Evolutionary conservation across 2,329 filamentous ascomycete genomes (phyloP), one percentile per base, ranked within the genome.

Genomic region (Cladophialophora exuberans): DNA sequence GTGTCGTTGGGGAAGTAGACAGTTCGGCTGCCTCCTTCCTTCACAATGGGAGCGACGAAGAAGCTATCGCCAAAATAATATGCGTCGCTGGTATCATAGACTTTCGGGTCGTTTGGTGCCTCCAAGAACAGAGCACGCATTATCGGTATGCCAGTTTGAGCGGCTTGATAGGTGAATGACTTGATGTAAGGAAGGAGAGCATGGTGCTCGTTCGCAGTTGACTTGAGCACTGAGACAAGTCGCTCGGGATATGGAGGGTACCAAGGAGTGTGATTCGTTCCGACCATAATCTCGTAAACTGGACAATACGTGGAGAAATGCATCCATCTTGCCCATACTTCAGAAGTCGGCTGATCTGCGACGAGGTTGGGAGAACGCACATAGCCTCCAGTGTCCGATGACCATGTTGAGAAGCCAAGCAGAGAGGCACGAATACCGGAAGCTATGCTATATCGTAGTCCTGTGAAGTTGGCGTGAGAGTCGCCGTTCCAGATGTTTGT

Each of bases 101-200:
- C 43, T 1, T 13, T 22, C 15, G 28, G 25, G 10, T 46, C 43
- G 1, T 33, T 20, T 1, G 43, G 43, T 5, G 43, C 25, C 22
- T 46, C 43, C 25, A 46, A 31, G 28, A 46, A 46, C 25, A 46
- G 43, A 18, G 43, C 43, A 31, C 43, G 43, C 43, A 46, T 46
- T 15, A 46, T 28, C 7, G 43, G 28, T 13, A 46, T 31, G 17
- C 43, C 43, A 9, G 43, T 46, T 18, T 31, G 30, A 13, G 15
- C 33, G 15, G 43, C 43, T 31, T 46, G 43, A n/a, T 46, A 46
- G 15, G 43, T 46, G 26, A 46, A 35, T 10, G 43, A 46, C 18
- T 46, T 46, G 43, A 46, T 46, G 43, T 46, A 46, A 2, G 43
- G 43, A 6, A 46, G 15, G 10, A 46, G 43, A 18, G 43, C 43